A percentile compares a stretch with the other conserved stretches of the same genome.
Evolutionary conservation across 2,329 filamentous ascomycete species (phyloP).

Genomic region (Hymenoscyphus linearis): DNA sequence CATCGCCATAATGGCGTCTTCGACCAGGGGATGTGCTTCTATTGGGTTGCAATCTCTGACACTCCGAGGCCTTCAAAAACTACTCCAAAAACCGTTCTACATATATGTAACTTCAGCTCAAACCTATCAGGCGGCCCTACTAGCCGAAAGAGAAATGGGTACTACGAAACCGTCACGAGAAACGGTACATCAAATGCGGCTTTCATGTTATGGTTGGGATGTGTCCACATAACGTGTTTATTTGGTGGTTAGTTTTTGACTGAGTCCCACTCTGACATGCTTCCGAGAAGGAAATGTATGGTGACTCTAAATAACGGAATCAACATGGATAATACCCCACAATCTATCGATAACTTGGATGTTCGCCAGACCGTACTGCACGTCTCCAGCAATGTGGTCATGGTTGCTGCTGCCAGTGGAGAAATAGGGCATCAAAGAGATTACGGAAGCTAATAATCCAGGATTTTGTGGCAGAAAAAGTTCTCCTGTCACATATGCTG

Average conservation of each 20-base stretch:
- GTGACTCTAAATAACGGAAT: background rate
- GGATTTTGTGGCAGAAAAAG: background rate
- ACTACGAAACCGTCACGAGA: background rate
- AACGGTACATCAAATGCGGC: background rate
- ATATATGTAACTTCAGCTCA: background rate
- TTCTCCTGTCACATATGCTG: background rate
- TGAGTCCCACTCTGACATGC: background rate
- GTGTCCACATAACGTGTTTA: background rate
- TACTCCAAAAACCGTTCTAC: background rate
- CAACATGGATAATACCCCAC: slow-evolving; percentile 11
- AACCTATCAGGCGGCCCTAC: slow-evolving; percentile 7
- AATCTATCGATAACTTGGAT: background rate
- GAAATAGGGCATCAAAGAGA: background rate
- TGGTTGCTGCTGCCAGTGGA: background rate
- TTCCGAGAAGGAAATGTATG: background rate
- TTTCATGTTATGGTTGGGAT: background rate
- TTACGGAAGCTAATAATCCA: background rate
- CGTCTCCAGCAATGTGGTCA: slow-evolving; percentile 6
- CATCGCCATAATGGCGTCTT: background rate
- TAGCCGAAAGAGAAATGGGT: background rate
- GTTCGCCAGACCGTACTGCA: background rate
- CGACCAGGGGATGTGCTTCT: background rate
- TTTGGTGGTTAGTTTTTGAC: background rate
- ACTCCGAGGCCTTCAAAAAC: background rate
- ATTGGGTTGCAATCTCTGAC: background rate